Conservation (phyloP, 768 basidiomycete species). For the Botryobasidium botryosum region DNA sequence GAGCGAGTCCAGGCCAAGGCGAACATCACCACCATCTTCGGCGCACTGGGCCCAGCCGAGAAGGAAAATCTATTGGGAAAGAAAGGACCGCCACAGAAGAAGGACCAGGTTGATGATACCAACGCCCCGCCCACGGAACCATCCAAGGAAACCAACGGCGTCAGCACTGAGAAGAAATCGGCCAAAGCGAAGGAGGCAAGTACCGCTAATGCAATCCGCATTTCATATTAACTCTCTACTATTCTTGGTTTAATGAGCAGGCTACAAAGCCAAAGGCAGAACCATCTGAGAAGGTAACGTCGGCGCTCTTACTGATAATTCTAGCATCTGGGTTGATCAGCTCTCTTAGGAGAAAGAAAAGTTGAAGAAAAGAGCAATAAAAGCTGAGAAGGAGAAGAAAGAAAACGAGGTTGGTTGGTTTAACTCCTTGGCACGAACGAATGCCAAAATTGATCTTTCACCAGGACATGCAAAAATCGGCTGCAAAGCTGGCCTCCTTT, state of each 20-base stretch:
- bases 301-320: too few relatives aligned
- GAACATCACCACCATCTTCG: conserved; percentile 13
- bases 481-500: conserved; percentile 61
- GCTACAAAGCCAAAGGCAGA: too few relatives aligned
- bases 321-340: too few relatives aligned
- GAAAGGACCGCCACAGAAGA: conserved; percentile 10
- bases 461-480: conserved; percentile 47
- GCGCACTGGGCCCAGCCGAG: conserved; percentile 7
- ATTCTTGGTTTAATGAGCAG: too few relatives aligned
- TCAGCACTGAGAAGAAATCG: conserved; percentile 36
- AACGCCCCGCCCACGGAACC: background rate
- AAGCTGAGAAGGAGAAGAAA: too few relatives aligned
- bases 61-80: conserved; percentile 11
- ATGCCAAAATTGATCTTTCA: background rate
- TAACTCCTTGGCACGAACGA: background rate
- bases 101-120: conserved; percentile 8
- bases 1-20: conserved; percentile 24
- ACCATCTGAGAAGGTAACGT: too few relatives aligned
- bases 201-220: background rate
- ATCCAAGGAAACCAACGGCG: conserved; percentile 5
- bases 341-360: too few relatives aligned
- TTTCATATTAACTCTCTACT: too few relatives aligned
- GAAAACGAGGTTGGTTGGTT: too few relatives aligned
- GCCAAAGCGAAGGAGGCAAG: conserved; percentile 28
- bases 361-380: too few relatives aligned